phyloP scores from a whole-genome alignment of 345 rosid species.

The Eucalyptus pauciflora region DNA sequence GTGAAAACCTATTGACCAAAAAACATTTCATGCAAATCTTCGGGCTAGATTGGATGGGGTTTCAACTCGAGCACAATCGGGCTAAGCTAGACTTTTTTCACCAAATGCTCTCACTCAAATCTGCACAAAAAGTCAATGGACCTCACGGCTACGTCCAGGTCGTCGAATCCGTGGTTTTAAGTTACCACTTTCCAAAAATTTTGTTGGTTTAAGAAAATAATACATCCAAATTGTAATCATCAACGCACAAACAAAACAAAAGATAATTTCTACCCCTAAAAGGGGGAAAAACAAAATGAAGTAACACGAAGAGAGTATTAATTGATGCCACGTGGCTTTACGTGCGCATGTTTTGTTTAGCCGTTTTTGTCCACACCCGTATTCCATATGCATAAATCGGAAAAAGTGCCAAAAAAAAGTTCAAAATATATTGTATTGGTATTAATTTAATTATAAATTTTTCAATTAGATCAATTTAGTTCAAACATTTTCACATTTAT shows the following conservation, averaged over 20 bases:
- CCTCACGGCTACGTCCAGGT: neutral
- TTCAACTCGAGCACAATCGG: neutral
- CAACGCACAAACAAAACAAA: neutral
- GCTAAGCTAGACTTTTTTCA: neutral
- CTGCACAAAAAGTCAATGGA: neutral
- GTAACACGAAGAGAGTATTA: neutral
- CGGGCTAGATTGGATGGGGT: neutral
- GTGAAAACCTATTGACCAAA: neutral
- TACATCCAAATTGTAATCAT: neutral
- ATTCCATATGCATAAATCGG: too few relatives aligned
- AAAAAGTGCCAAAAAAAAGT: too few relatives aligned
- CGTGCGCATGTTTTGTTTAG: neutral
- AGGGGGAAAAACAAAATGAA: rapidly evolving
- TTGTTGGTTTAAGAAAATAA: neutral
- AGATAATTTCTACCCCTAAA: neutral
- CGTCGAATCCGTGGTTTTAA: neutral
- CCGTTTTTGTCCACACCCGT: rapidly evolving
- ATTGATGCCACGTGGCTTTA: neutral
- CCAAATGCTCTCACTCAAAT: neutral
- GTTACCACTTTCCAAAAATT: neutral
- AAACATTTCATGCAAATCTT: neutral
- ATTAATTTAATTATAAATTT: rapidly evolving
- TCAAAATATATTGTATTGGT: rapidly evolving
- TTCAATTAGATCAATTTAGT: rapidly evolving
- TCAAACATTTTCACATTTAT: rapidly evolving